A percentile compares a stretch with the other conserved stretches of the same genome.
Evolutionary conservation across 352 stramenopile species (phyloP).

Genomic region (Blastocystis sp.): DNA sequence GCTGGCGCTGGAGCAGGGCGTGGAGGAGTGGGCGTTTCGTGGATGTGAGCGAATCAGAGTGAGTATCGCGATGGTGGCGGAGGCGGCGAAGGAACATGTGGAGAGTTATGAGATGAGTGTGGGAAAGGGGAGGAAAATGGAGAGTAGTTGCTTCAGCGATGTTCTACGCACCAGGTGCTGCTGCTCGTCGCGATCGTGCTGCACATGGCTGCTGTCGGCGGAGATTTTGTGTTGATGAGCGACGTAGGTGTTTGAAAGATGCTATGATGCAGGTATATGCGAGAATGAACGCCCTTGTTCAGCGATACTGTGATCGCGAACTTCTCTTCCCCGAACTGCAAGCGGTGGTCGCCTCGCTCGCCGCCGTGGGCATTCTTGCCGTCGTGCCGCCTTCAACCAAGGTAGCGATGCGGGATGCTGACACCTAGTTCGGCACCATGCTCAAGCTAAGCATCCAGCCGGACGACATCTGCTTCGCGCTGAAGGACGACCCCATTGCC

Average conservation of each 20-base stretch:
- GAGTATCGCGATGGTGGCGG: background rate
- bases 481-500: slow-evolving; percentile 40
- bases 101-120: slow-evolving; percentile 56
- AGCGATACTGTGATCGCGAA: background rate
- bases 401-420: background rate
- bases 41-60: background rate
- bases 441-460: slow-evolving; percentile 39
- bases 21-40: background rate
- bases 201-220: slow-evolving; percentile 43
- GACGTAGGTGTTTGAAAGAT: background rate
- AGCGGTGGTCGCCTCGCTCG: slow-evolving; percentile 10
- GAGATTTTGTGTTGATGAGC: slow-evolving; percentile 30
- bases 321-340: slow-evolving; percentile 42
- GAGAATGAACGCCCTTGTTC: background rate
- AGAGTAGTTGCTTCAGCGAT: slow-evolving; percentile 41
- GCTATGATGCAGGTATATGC: background rate
- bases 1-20: background rate
- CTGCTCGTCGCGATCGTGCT: slow-evolving; percentile 35
- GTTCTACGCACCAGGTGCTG: slow-evolving; percentile 38
- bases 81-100: slow-evolving; percentile 43
- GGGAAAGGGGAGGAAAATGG: background rate
- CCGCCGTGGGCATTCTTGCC: background rate
- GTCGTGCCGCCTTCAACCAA: slow-evolving; percentile 28
- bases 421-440: slow-evolving; percentile 11
- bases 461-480: slow-evolving; percentile 32